Evolutionary conservation across 306 rosid genomes (phyloP).

Genomic region (Cucurbita pepo): DNA sequence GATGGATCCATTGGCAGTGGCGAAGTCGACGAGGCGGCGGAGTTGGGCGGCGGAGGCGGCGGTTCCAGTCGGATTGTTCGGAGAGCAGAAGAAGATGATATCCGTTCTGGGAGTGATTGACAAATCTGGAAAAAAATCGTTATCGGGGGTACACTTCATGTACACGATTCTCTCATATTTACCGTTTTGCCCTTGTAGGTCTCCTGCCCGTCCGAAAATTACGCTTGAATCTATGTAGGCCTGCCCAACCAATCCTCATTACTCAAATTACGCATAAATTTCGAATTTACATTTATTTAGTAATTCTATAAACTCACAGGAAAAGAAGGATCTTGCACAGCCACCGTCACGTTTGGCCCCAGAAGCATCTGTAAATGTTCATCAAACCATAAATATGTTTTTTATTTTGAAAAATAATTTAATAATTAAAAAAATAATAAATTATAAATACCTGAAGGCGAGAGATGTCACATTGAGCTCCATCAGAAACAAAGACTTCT

Average conservation of each 20-base stretch:
- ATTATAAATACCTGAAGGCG: slow-evolving; percentile 31
- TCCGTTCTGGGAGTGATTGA: slow-evolving; percentile 24
- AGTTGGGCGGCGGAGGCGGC: slow-evolving; percentile 36
- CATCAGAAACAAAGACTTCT: slow-evolving; percentile 53
- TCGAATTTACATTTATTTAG: too few species aligned
- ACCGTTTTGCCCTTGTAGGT: slow-evolving; percentile 15
- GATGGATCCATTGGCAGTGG: slow-evolving; percentile 42
- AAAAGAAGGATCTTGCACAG: slow-evolving; percentile 53
- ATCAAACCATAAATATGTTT: neutral
- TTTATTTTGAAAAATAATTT: too few species aligned
- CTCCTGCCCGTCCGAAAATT: slow-evolving; percentile 36
- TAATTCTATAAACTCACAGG: slow-evolving; percentile 20
- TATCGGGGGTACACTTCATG: slow-evolving; percentile 35
- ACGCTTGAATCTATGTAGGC: slow-evolving; percentile 42
- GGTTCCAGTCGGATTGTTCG: slow-evolving; percentile 50
- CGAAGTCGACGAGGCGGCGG: slow-evolving; percentile 36
- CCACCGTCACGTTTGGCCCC: slow-evolving; percentile 29
- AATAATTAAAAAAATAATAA: too few species aligned
- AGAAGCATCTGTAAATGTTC: slow-evolving; percentile 28
- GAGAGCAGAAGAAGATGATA: slow-evolving; percentile 48
- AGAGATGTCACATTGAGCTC: slow-evolving; percentile 57
- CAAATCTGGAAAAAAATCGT: slow-evolving; percentile 36
- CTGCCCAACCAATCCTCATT: slow-evolving; percentile 11
- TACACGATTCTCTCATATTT: slow-evolving; percentile 32
- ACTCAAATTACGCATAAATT: too few species aligned